Base-by-base conservation (phyloP, 2,329 filamentous ascomycete genomes). In the Fusarium burgessii region DNA sequence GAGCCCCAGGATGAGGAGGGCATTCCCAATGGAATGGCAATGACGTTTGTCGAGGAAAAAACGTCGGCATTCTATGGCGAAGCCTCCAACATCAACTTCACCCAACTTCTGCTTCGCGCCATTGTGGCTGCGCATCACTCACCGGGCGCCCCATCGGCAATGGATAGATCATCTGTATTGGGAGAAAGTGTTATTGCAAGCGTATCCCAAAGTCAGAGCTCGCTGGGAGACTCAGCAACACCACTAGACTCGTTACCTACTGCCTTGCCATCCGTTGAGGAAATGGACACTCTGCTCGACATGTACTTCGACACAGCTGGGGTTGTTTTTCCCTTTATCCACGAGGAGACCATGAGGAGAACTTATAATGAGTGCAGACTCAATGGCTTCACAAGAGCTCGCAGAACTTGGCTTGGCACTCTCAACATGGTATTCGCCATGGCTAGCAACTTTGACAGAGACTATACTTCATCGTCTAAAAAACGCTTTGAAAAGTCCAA, bases 21-120 rank as follows among this genome's bases (percentile, higher is more conserved):
- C 13, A 56, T 27, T 13, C 43, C 41, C 6, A 56, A 56, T 13
- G 52, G 52, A 15, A 56, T 56, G 52, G 52, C 52, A 4, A 56
- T 56, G 52, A 56, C 52, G 9, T 47, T 56, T 47, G 52, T 56
- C 7, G 52, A 56, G 5, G 52, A 56, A 15, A 56, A 56, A 13
- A 56, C 52, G 1, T 56, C 52, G 0, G 52, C 18, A 9, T 47
- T 27, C n/a, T 56, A 56, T 14, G 52, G 52, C 2, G 52, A 56
- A 47, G 52, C 52, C 3, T 56, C 52, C 7, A 56, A 56, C 0
- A 56, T 56, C 2, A 56, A 56, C 10, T 56, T 56, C 11, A 56
- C 52, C 14, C 52, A 47, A 47, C 52, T 47, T 4, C 41, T 56
- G 5, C 29, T 56, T 3, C 20, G 40, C 2, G 52, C 41, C 20